A percentile compares a stretch with the other conserved stretches of the same genome.
These are phyloP conservation scores for Laburnicola sp. DNA, from an alignment of 2,329 filamentous ascomycete species.

Conservation along the genomic window DNA sequence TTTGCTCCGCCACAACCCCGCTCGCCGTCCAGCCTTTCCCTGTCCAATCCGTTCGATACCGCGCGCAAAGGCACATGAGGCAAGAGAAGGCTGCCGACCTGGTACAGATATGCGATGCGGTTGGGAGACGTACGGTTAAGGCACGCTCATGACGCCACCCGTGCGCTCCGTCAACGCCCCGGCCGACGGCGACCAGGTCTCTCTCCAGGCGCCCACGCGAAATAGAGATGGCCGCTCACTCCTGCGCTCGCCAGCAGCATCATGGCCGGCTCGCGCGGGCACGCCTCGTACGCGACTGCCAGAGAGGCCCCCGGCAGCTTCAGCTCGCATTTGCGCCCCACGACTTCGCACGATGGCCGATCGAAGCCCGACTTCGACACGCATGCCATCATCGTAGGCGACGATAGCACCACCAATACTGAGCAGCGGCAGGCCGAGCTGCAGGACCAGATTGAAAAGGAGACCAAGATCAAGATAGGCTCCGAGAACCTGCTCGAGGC, in stretches of 20 bases:
- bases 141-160: slow-evolving; percentile 49
- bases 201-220: slow-evolving; percentile 49
- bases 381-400: slow-evolving; percentile 58
- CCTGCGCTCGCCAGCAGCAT: slow-evolving; percentile 54
- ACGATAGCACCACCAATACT: slow-evolving; percentile 62
- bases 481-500: slow-evolving; percentile 98
- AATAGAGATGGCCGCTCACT: slow-evolving; percentile 60
- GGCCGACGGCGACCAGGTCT: slow-evolving; percentile 44
- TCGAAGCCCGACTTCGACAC: slow-evolving; percentile 60
- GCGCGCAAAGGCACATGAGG: slow-evolving; percentile 38
- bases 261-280: slow-evolving; percentile 63
- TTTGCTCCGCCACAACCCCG: slow-evolving; percentile 16
- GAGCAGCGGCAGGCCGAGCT: slow-evolving; percentile 77
- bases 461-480: slow-evolving; percentile 96
- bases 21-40: slow-evolving; percentile 10
- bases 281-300: slow-evolving; percentile 68
- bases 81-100: slow-evolving; percentile 34
- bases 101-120: slow-evolving; percentile 43
- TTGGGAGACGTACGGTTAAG: slow-evolving; percentile 42
- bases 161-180: slow-evolving; percentile 47
- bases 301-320: slow-evolving; percentile 76
- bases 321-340: slow-evolving; percentile 80
- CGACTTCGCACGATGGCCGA: slow-evolving; percentile 66
- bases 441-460: slow-evolving; percentile 85
- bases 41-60: slow-evolving; percentile 22